These are phyloP conservation scores for Fraxinus albicans DNA, from an alignment of 305 asterid genomes.

Conservation along the genomic window DNA sequence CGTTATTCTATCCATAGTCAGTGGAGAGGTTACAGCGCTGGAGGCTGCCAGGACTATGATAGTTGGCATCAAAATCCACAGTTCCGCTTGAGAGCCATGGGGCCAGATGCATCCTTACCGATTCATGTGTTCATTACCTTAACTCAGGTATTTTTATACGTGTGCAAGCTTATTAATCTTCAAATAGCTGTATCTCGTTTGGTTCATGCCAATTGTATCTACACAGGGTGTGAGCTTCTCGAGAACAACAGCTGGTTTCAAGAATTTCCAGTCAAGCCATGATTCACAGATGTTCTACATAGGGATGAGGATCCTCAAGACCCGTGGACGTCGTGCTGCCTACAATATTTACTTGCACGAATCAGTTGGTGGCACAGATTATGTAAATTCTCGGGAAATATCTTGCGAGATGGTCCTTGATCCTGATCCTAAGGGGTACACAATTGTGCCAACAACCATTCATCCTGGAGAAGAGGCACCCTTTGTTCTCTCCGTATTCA, in stretches of 20 bases:
- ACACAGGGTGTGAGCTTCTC: slow-evolving; percentile 98
- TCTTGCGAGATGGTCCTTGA: slow-evolving; percentile 99
- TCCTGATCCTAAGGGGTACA: slow-evolving; percentile 98
- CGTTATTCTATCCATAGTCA: slow-evolving; percentile 90
- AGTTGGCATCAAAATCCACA: slow-evolving; percentile 99
- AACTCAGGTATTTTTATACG: slow-evolving; percentile 62
- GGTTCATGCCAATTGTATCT: slow-evolving; percentile 13
- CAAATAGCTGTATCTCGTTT: background rate
- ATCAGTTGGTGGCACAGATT: slow-evolving; percentile 98
- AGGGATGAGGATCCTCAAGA: slow-evolving; percentile 96
- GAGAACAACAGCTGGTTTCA: slow-evolving; percentile 92
- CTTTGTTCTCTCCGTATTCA: slow-evolving; percentile 90
- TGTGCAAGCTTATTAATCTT: background rate
- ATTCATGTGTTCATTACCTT: slow-evolving; percentile 93
- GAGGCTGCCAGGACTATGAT: slow-evolving; percentile 99
- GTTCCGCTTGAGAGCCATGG: slow-evolving; percentile 84
- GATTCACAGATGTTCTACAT: slow-evolving; percentile 97
- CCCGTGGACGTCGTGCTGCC: slow-evolving; percentile 97
- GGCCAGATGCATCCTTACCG: slow-evolving; percentile 88
- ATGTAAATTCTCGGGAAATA: slow-evolving; percentile 95
- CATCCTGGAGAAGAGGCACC: slow-evolving; percentile 99
- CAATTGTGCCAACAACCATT: slow-evolving; percentile 94
- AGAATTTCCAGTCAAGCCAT: slow-evolving; percentile 94
- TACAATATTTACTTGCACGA: slow-evolving; percentile 93
- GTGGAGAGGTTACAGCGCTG: slow-evolving; percentile 98